Base-by-base conservation (phyloP, 2,329 filamentous ascomycete genomes). In the Cordyceps militaris region DNA sequence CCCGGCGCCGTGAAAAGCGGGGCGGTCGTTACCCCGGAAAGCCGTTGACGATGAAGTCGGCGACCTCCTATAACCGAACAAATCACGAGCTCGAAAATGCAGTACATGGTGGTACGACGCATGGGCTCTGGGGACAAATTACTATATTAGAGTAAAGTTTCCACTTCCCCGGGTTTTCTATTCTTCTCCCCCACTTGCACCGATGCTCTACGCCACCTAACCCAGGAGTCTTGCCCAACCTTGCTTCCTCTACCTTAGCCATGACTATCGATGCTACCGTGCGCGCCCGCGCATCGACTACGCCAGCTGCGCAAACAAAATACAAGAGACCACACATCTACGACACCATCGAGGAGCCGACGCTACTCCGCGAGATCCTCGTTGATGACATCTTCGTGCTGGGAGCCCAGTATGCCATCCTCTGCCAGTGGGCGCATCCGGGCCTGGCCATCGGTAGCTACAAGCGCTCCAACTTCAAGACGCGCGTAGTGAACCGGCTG, bases 371-470 rank as follows among this genome's bases (percentile, higher is more conserved):
- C 14, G 30, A 57, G n/a, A 14, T 62, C 8, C 51, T 61, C 16
- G 36, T 50, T n/a, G 60, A 65, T 23, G 61, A 62, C 59, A 61
- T 65, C 16, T 64, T 61, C 52, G 59, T 65, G 9, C 49, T 63
- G 7, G 63, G 63, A 28, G 63, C 62, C 1, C 62, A 64, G 34
- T 65, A 63, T 36, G 63, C 72, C 21, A 72, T 75, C 48, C 65
- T 75, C 2, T 67, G 74, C 10, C 73, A 74, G 57, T 68, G 74
- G n/a, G 71, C 73, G 34, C 68, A 73, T 52, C 71, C 73, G 1
- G 69, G 68, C 9, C 67, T 74, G 5, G 72, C 66, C 7, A 67
- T 67, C 28, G 72, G 72, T 23, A 70, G 71, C 28, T 64, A 69
- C 60, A 62, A 69, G 49, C 70, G 73, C 61, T 73, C 69, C 65